phyloP scores from a whole-genome alignment of 2,329 filamentous ascomycete species.

The Phyllosticta citribraziliensis region DNA sequence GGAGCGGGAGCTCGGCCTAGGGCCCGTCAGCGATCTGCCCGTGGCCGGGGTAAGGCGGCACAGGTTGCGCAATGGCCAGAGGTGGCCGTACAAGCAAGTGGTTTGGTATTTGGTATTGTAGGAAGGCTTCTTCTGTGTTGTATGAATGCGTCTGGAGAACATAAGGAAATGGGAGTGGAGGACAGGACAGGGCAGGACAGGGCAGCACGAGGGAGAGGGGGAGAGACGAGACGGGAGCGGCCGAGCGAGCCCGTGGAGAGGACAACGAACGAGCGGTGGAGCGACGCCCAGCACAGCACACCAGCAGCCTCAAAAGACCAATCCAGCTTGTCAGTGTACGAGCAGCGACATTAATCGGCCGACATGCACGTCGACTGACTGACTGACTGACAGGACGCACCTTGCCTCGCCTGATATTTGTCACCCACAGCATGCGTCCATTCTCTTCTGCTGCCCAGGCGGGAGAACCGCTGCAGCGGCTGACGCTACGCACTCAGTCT shows the following conservation, averaged over 20 bases:
- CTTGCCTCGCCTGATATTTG: not conserved
- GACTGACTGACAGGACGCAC: not conserved
- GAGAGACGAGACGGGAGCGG: not conserved
- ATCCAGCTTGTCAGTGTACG: not conserved
- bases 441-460: not conserved
- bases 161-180: not conserved
- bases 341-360: not conserved
- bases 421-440: not conserved
- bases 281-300: too few relatives aligned
- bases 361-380: not conserved
- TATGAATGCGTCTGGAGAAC: not conserved
- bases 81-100: not conserved
- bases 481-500: not conserved
- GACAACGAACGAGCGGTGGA: not conserved
- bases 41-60: constrained; percentile 2
- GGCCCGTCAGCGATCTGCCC: not conserved
- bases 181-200: not conserved
- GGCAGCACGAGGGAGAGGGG: not conserved
- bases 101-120: not conserved
- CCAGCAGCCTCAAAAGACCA: too few relatives aligned
- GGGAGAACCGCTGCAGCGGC: not conserved
- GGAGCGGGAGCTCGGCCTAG: not conserved
- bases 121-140: not conserved
- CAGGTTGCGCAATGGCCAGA: not conserved
- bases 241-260: not conserved